Evolutionary conservation across 2,329 filamentous ascomycete species (phyloP), one percentile per base, ranked within the genome.

Genomic region (Colletotrichum eleusines): DNA sequence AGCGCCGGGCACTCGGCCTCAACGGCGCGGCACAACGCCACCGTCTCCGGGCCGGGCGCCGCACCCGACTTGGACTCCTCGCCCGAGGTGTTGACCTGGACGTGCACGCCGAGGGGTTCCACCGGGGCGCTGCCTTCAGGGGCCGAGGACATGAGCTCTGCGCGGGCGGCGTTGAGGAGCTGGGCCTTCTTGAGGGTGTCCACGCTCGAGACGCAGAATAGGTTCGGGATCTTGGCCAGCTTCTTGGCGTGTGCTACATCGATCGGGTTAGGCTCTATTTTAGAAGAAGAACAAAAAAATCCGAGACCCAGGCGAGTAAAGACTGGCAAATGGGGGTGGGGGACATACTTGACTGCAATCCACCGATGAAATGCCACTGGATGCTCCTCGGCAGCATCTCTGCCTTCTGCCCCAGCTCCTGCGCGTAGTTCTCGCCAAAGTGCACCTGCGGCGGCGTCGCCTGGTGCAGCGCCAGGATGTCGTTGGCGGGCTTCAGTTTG

Each of bases 381-480:
- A 99, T 92, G 42, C 86, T 87, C 54, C 83, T 83, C 0, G 96
- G 95, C 14, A 99, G 88, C 26, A 97, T 79, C 44, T 88, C 87
- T 1, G 94, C 92, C 81, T 99, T 99, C 79, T 97, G 92, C 70
- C 88, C 86, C 64, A 99, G 88, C 81, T 99, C 96, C 81, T 95
- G 93, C 5, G 92, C 87, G 83, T 99, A 99, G 85, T 99, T 99
- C 83, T 99, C 96, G 76, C 96, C 96, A 80, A 98, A 98, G 82
- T 99, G 94, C 38, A 83, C 80, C 33, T 66, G 68, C 53, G 63
- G 64, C 1, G 87, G 84, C 0, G 85, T 81, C 31, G 65, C 59
- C 76, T 88, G 85, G 82, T 97, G 92, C 1, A 99, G 88, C 38
- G 94, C 92, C 66, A 97, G 86, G 76, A 99, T 92, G 80, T 99